Conservation (phyloP, 305 asterid genomes). For the Fraxinus latifolia region DNA sequence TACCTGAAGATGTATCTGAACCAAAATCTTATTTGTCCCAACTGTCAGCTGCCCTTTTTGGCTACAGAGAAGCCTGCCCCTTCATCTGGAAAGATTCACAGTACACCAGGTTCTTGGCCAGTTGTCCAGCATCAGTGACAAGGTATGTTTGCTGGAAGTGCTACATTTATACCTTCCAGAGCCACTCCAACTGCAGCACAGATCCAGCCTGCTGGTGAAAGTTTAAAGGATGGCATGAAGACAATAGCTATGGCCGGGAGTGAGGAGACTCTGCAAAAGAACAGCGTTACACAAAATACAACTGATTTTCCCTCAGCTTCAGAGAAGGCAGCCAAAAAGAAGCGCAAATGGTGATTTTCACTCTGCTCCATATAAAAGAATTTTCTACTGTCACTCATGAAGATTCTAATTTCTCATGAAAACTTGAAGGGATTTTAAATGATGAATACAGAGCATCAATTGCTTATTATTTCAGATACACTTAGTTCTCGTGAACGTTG, state of each 20-base stretch:
- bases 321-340: neutral
- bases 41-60: constrained; percentile 42
- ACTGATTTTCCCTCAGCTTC: neutral
- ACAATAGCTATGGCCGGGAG: neutral
- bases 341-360: neutral
- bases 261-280: neutral
- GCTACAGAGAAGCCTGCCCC: constrained; percentile 36
- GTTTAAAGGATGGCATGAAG: constrained; percentile 20
- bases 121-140: constrained; percentile 21
- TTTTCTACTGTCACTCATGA: neutral
- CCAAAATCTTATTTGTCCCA: constrained; percentile 39
- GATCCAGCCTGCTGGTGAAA: constrained; percentile 15
- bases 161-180: constrained; percentile 14
- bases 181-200: constrained; percentile 23
- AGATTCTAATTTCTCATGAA: neutral
- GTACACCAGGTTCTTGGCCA: neutral
- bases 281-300: neutral
- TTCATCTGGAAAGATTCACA: constrained; percentile 24
- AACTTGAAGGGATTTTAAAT: neutral
- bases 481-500: too few relatives aligned
- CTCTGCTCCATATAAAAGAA: neutral
- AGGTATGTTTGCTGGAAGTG: constrained; percentile 12
- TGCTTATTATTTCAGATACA: too few relatives aligned
- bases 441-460: neutral
- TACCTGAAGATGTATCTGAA: constrained; percentile 34